Evolutionary conservation across 2,329 filamentous ascomycete species (phyloP), one percentile per base, ranked within the genome.

Genomic region (Xylariaceae sp.): DNA sequence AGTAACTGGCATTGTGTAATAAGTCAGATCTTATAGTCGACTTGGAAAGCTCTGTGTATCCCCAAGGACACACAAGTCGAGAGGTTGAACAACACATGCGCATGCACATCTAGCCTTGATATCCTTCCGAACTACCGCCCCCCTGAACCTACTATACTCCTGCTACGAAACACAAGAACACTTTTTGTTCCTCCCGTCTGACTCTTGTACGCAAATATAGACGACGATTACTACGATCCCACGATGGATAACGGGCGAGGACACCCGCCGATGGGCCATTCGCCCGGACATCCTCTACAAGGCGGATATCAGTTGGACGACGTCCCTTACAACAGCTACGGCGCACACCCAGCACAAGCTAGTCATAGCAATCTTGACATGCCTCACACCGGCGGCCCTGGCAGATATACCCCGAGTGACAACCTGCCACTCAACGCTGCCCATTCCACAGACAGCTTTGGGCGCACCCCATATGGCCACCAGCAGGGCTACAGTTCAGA

Each of bases 301-400:
- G 81, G 86, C 60, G 82, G 85, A 57, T 95, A 96, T 68, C 88
- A 95, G 66, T 78, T 95, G 42, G 86, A 94, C 40, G 88, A 95
- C 67, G 81, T 84, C 57, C 83, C 85, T 9, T 91, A 89, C 65
- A 76, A 73, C 46, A 69, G 70, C 32, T 76, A 72, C 52, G 51
- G 51, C 38, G 66, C 75, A 53, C 45, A 59, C 17, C 45, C 54
- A 12, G 35, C 33, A 14, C 33, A 47, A 17, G 22, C 7, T 27
- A 27, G 22, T 27, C 22, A 27, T 27, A 59, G 53, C 39, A 83
- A 83, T 53, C 73, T 91, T 44, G 81, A 88, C 58, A 89, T 90
- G 66, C 87, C 85, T 11, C 11, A 35, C n/a, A 33, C 44, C 51
- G 78, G 81, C 70, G 83, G 80, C 4, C 78, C 80, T 48, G 67